Percentiles rank a stretch among this genome's conserved stretches.
These are phyloP conservation scores for Apophysomyces variabilis DNA, from an alignment of 371 early-diverging fungal genomes.

Conservation along the genomic window DNA sequence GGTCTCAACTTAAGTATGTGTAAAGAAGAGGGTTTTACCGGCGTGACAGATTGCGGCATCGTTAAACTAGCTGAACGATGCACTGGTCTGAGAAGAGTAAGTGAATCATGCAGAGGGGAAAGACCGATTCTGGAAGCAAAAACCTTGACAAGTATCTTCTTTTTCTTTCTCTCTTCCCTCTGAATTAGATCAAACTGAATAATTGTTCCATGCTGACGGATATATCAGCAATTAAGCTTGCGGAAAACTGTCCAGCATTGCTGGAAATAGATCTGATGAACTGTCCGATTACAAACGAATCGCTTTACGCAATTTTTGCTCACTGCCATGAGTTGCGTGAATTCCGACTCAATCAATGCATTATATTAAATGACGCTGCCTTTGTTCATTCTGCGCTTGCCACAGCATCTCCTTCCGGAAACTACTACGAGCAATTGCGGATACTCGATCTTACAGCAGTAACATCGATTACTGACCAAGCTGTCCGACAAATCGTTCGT, in stretches of 20 bases:
- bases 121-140: background rate
- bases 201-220: constrained; percentile 59
- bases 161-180: constrained; percentile 16
- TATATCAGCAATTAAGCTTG: constrained; percentile 53
- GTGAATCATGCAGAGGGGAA: constrained; percentile 3
- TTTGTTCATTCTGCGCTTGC: constrained; percentile 42
- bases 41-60: constrained; percentile 46
- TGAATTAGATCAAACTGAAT: constrained; percentile 61
- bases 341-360: constrained; percentile 51
- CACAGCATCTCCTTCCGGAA: constrained; percentile 6
- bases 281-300: constrained; percentile 55
- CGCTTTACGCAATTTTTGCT: constrained; percentile 50
- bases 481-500: constrained; percentile 51
- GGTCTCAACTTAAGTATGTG: constrained; percentile 51
- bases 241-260: constrained; percentile 55
- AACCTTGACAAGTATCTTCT: background rate
- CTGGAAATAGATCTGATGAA: constrained; percentile 64
- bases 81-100: constrained; percentile 47
- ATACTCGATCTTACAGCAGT: constrained; percentile 65
- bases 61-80: constrained; percentile 43
- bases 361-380: constrained; percentile 51
- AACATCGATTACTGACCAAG: constrained; percentile 53
- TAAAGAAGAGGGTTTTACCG: constrained; percentile 28
- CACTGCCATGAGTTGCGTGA: constrained; percentile 59
- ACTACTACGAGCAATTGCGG: constrained; percentile 58